Conservation (phyloP, 257 asterid genomes). For the Knoxia roxburghii region DNA sequence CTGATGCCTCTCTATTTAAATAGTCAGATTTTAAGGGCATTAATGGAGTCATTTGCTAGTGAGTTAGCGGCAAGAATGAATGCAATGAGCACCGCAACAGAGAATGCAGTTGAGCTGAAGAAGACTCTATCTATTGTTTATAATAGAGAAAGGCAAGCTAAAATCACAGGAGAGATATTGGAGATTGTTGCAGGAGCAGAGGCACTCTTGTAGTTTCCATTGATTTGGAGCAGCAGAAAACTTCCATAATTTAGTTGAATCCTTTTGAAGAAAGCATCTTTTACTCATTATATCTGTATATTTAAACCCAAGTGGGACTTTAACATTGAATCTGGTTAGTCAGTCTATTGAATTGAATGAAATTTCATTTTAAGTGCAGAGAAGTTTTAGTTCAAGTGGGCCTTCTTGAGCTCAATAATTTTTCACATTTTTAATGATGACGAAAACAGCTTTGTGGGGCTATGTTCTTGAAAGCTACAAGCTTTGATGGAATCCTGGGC, state of each 20-base stretch:
- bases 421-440: background rate
- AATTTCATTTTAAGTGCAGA: no score
- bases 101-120: conserved; percentile 72
- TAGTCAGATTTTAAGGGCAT: conserved; percentile 76
- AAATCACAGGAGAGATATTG: conserved; percentile 88
- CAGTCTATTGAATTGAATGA: no score
- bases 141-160: conserved; percentile 79
- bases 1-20: conserved; percentile 81
- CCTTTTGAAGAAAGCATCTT: background rate
- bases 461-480: background rate
- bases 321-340: background rate
- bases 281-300: background rate
- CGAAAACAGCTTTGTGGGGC: background rate
- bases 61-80: conserved; percentile 91
- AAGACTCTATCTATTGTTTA: conserved; percentile 48
- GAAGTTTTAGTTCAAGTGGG: no score
- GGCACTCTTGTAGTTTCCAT: conserved; percentile 4
- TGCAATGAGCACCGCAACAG: conserved; percentile 84
- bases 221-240: background rate
- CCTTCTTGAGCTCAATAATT: background rate
- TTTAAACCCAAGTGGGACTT: background rate
- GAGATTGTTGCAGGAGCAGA: conserved; percentile 62
- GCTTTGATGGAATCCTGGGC: background rate
- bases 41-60: conserved; percentile 85
- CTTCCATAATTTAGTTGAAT: background rate